These are phyloP conservation scores for Candida oleophila DNA, from an alignment of 805 yeast species.

Conservation along the genomic window DNA sequence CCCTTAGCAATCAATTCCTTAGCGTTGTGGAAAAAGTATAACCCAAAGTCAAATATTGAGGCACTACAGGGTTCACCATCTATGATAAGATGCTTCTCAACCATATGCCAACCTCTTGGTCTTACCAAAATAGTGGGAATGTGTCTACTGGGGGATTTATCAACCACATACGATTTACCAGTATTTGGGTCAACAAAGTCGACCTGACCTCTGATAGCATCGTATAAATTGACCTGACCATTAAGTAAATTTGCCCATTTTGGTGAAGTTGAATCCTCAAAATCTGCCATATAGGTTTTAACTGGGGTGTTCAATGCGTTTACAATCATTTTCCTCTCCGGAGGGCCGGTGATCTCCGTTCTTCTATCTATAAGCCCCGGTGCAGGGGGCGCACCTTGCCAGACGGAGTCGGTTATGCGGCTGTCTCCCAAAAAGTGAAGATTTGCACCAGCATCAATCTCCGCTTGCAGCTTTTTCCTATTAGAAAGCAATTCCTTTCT, in stretches of 20 bases:
- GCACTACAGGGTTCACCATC: constrained; percentile 21
- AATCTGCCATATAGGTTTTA: constrained; percentile 21
- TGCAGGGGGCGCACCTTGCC: constrained; percentile 20
- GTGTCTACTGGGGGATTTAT: constrained; percentile 13
- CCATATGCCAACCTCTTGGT: constrained; percentile 25
- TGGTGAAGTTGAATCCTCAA: constrained; percentile 19
- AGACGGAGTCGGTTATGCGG: constrained; percentile 10
- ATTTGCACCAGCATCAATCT: constrained; percentile 12
- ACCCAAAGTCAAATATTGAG: constrained; percentile 19
- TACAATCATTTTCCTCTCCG: constrained; percentile 21
- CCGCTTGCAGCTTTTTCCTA: constrained; percentile 14
- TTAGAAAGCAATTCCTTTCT: constrained; percentile 14
- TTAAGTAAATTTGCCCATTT: constrained; percentile 18
- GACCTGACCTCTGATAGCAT: constrained; percentile 18
- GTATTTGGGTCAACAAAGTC: constrained; percentile 14
- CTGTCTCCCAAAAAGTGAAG: constrained; percentile 14
- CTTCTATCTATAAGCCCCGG: constrained; percentile 18
- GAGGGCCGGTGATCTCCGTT: constrained; percentile 23
- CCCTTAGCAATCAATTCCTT: constrained; percentile 59
- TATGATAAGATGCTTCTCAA: constrained; percentile 17
- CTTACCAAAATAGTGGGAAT: constrained; percentile 18
- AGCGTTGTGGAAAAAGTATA: constrained; percentile 61
- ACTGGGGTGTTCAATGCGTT: constrained; percentile 22
- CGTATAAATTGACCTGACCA: constrained; percentile 22
- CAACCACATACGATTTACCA: constrained; percentile 39